Conservation (phyloP, 2,329 filamentous ascomycete species). For the Alternaria sp. region DNA sequence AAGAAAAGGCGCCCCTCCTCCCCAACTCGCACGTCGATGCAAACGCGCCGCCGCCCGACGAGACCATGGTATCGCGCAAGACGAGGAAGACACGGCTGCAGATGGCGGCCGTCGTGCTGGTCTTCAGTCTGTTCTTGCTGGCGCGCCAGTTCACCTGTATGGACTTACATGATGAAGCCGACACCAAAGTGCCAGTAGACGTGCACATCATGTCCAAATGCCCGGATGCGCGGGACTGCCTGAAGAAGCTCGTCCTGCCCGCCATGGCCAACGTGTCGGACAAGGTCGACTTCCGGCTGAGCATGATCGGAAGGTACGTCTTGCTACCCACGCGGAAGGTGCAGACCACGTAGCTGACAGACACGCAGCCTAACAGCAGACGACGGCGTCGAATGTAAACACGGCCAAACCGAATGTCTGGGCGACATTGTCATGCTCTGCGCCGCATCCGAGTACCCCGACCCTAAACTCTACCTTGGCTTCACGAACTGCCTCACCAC, state of each 20-base stretch:
- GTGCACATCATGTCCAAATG: constrained; percentile 96
- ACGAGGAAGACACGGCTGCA: constrained; percentile 29
- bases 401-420: constrained; percentile 88
- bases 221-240: constrained; percentile 84
- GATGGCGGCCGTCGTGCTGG: constrained; percentile 28
- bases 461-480: constrained; percentile 86
- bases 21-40: constrained; percentile 23
- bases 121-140: constrained; percentile 43
- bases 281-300: constrained; percentile 89
- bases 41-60: constrained; percentile 4
- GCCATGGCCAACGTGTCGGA: constrained; percentile 81
- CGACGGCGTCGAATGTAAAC: constrained; percentile 85
- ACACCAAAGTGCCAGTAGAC: constrained; percentile 74
- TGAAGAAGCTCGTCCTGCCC: constrained; percentile 81
- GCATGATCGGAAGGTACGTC: constrained; percentile 81
- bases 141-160: constrained; percentile 35
- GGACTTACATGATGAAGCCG: constrained; percentile 29
- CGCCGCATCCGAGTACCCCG: constrained; percentile 79
- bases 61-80: constrained; percentile 18
- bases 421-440: constrained; percentile 96
- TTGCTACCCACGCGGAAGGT: not conserved
- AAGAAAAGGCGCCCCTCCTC: constrained; percentile 39
- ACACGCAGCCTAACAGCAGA: constrained; percentile 66
- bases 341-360: not conserved
- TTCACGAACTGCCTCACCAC: constrained; percentile 89